Conservation (phyloP, 2,329 filamentous ascomycete species). For the Botryosphaeria dothidea region DNA sequence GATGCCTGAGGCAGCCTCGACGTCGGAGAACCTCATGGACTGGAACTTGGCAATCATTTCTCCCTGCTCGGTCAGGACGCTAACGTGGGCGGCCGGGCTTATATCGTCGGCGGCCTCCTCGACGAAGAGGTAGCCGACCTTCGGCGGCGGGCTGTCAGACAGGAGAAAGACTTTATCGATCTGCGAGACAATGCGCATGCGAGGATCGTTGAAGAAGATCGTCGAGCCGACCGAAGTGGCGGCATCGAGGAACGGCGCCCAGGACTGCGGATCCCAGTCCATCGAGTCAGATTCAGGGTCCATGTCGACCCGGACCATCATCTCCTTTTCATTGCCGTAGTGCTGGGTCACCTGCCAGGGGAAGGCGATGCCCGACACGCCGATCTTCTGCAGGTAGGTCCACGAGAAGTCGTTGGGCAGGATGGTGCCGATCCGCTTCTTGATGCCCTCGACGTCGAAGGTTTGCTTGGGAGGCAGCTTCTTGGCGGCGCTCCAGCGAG, state of each 20-base stretch:
- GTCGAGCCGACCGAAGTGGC: constrained; percentile 46
- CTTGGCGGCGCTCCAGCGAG: constrained; percentile 14
- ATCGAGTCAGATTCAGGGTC: constrained; percentile 25
- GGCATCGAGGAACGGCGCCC: constrained; percentile 45
- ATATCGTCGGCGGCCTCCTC: constrained; percentile 29
- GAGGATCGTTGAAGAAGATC: constrained; percentile 39
- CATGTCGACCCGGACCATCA: constrained; percentile 44
- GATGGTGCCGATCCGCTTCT: constrained; percentile 30
- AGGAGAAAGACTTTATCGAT: constrained; percentile 33
- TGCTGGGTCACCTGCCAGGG: constrained; percentile 46
- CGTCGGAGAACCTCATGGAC: constrained; percentile 42
- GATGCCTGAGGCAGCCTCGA: constrained; percentile 34
- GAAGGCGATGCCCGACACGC: constrained; percentile 44
- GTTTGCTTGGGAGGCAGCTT: not conserved
- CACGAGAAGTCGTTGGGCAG: constrained; percentile 37
- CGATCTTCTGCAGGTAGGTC: constrained; percentile 42
- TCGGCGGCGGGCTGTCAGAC: constrained; percentile 28
- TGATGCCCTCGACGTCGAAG: constrained; percentile 29
- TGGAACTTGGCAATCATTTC: constrained; percentile 34
- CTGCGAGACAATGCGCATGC: constrained; percentile 40
- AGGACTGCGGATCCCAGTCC: constrained; percentile 35
- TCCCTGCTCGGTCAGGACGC: constrained; percentile 31
- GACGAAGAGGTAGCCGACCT: constrained; percentile 38
- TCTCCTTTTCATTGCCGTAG: constrained; percentile 39
- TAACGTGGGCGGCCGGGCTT: constrained; percentile 33